A percentile compares a stretch with the other conserved stretches of the same genome.
These are phyloP conservation scores for Phaeophleospora eucalypticola DNA, from an alignment of 2,329 filamentous ascomycete genomes.

Conservation along the genomic window DNA sequence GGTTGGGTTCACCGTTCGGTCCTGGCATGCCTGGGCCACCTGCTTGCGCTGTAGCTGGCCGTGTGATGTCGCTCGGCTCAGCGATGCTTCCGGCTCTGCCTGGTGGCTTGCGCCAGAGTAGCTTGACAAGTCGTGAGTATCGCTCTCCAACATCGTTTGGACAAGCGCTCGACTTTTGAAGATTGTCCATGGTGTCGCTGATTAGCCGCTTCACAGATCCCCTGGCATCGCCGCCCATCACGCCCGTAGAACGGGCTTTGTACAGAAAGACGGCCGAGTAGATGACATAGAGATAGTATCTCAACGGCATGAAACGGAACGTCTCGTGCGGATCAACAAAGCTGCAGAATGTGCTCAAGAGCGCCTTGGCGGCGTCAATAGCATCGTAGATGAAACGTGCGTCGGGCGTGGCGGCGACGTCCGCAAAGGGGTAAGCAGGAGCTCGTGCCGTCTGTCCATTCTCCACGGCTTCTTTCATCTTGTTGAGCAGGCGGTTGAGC, in stretches of 20 bases:
- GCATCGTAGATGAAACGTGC: constrained; percentile 65
- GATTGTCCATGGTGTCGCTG: constrained; percentile 54
- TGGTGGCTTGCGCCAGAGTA: constrained; percentile 52
- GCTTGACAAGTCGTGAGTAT: constrained; percentile 57
- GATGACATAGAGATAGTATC: constrained; percentile 60
- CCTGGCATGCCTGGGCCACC: constrained; percentile 9
- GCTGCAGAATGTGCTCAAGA: constrained; percentile 57
- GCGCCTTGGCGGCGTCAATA: constrained; percentile 59
- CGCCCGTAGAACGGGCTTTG: constrained; percentile 59
- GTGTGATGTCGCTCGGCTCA: constrained; percentile 20
- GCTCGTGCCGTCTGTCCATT: constrained; percentile 20
- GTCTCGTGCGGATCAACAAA: constrained; percentile 56
- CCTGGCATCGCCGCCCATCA: constrained; percentile 53
- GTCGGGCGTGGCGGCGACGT: constrained; percentile 56
- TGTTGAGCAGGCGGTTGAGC: constrained; percentile 28
- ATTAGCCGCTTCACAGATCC: constrained; percentile 56
- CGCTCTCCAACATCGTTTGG: constrained; percentile 58
- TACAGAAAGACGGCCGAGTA: constrained; percentile 64
- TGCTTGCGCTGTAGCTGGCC: constrained; percentile 15
- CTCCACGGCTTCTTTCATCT: constrained; percentile 25
- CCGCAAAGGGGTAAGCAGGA: constrained; percentile 26
- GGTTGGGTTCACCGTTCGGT: constrained; percentile 9
- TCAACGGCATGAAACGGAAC: constrained; percentile 60
- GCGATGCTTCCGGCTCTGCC: constrained; percentile 21
- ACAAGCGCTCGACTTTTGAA: constrained; percentile 56